A percentile compares a stretch with the other conserved stretches of the same genome.
phyloP scores from a whole-genome alignment of 495 filamentous ascomycete species.

The Podospora anserina region DNA sequence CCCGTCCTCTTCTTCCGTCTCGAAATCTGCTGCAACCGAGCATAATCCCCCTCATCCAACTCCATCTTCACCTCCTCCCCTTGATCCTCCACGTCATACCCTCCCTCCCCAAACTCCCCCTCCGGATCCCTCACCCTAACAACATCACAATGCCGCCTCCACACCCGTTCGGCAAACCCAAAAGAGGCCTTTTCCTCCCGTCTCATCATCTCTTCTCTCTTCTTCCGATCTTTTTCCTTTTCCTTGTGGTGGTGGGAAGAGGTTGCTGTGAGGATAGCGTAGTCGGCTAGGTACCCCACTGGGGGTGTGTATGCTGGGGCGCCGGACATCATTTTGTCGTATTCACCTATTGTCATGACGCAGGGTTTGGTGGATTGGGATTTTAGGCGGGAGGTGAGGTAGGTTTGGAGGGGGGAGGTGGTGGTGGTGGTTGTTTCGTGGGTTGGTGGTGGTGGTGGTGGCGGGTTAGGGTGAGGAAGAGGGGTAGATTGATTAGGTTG shows the following conservation, averaged over 20 bases:
- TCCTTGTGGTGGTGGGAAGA: background rate
- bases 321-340: background rate
- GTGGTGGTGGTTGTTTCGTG: background rate
- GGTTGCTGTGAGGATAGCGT: background rate
- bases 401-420: background rate
- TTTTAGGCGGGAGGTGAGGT: background rate
- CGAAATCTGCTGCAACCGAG: background rate
- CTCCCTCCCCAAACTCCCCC: background rate
- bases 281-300: background rate
- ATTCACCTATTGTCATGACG: background rate
- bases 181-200: background rate
- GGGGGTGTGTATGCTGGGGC: background rate
- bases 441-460: background rate
- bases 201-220: background rate
- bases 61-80: background rate
- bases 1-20: background rate
- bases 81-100: background rate
- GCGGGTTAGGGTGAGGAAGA: background rate
- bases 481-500: background rate
- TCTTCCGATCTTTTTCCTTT: background rate
- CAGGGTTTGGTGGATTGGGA: background rate
- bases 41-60: background rate
- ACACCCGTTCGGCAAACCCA: background rate
- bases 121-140: background rate
- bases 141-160: background rate